A percentile compares a stretch with the other conserved stretches of the same genome.
phyloP scores from a whole-genome alignment of 805 yeast genomes.

The Ogataea glucozyma region DNA sequence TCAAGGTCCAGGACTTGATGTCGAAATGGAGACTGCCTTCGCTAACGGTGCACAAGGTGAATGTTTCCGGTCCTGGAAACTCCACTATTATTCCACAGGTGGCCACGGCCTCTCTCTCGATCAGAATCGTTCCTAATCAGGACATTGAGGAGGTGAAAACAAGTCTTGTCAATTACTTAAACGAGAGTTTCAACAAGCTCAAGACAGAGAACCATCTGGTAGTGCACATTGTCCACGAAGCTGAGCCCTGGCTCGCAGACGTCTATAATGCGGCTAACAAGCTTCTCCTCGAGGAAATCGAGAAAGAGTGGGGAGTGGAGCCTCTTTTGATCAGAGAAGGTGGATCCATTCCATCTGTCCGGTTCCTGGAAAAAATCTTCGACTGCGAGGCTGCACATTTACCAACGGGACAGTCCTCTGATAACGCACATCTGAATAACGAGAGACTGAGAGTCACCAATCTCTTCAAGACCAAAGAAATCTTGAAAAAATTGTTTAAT shows the following conservation, averaged over 20 bases:
- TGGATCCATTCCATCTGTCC: constrained; percentile 90
- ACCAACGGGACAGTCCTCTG: constrained; percentile 95
- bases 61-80: constrained; percentile 88
- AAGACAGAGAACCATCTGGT: constrained; percentile 61
- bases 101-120: constrained; percentile 74
- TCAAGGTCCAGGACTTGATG: constrained; percentile 52
- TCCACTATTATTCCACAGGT: constrained; percentile 85
- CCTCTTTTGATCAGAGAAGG: constrained; percentile 94
- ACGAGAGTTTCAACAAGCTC: constrained; percentile 47
- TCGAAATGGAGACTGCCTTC: constrained; percentile 91
- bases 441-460: constrained; percentile 82
- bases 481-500: constrained; percentile 55
- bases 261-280: constrained; percentile 72
- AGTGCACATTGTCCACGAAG: constrained; percentile 72
- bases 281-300: constrained; percentile 61
- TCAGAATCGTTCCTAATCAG: constrained; percentile 90
- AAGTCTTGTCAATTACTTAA: constrained; percentile 48
- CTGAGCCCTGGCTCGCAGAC: constrained; percentile 97
- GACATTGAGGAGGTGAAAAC: constrained; percentile 58
- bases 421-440: constrained; percentile 89
- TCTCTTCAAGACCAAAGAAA: constrained; percentile 68
- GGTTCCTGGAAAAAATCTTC: constrained; percentile 80
- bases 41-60: constrained; percentile 77
- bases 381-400: constrained; percentile 91
- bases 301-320: constrained; percentile 71